Conservation (phyloP, 176 grass and related monocot species). For the Carex littledalei region DNA sequence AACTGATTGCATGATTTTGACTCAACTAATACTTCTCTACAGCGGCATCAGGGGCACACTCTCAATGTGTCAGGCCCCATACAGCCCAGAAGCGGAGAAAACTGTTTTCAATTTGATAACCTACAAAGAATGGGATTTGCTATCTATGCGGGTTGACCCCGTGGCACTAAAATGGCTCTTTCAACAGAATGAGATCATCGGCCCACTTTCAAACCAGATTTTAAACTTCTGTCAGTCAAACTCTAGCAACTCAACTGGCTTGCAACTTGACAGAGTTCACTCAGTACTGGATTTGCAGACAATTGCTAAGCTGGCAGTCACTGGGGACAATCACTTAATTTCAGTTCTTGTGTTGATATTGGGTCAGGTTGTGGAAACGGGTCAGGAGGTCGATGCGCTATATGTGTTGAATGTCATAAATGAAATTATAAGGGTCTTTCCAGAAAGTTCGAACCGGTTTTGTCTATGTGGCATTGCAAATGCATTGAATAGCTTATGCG, state of each 20-base stretch:
- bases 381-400: constrained; percentile 44
- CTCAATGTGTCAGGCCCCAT: constrained; percentile 26
- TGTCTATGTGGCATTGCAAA: constrained; percentile 50
- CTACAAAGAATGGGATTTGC: constrained; percentile 62
- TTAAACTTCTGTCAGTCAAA: constrained; percentile 61
- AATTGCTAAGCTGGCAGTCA: constrained; percentile 57
- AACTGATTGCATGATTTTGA: constrained; percentile 47
- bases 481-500: constrained; percentile 36
- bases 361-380: constrained; percentile 38
- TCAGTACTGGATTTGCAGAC: constrained; percentile 53
- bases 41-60: constrained; percentile 61
- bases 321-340: constrained; percentile 44
- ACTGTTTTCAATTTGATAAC: constrained; percentile 54
- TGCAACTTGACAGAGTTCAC: constrained; percentile 33
- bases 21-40: constrained; percentile 80
- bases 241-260: constrained; percentile 36
- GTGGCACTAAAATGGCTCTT: constrained; percentile 84
- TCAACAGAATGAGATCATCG: constrained; percentile 54
- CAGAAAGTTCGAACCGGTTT: constrained; percentile 51
- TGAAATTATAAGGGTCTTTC: constrained; percentile 57
- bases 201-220: constrained; percentile 51
- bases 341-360: constrained; percentile 58
- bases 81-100: constrained; percentile 79
- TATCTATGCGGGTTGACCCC: constrained; percentile 45
- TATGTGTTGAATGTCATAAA: constrained; percentile 49